phyloP scores from a whole-genome alignment of 306 rosid genomes.

The Pyrus communis region DNA sequence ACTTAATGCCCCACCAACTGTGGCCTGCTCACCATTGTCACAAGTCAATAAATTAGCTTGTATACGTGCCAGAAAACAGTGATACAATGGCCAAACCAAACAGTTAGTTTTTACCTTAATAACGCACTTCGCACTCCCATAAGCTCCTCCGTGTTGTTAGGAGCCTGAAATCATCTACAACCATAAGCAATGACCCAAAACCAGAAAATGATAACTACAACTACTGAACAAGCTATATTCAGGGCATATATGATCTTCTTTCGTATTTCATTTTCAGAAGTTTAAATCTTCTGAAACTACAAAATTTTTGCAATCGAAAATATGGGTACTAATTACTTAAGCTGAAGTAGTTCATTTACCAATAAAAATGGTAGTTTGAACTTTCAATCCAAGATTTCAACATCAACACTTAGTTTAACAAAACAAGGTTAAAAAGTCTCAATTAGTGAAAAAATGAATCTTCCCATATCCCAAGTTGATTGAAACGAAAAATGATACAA shows the following conservation, averaged over 20 bases:
- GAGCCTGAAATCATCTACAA: conserved; percentile 44
- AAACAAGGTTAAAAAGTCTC: neutral
- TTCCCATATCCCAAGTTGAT: neutral
- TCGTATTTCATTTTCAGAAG: neutral
- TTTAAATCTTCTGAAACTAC: neutral
- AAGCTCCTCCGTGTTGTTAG: conserved; percentile 36
- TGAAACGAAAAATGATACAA: neutral
- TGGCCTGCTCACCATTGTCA: conserved; percentile 58
- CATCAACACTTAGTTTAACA: neutral
- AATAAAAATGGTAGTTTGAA: neutral
- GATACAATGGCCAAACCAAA: neutral
- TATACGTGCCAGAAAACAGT: conserved; percentile 18
- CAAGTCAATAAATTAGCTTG: neutral
- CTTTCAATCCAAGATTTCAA: conserved; percentile 1
- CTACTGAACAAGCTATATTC: neutral
- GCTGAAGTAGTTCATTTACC: neutral
- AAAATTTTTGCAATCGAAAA: neutral
- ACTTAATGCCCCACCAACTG: conserved; percentile 92
- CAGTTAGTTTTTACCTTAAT: conserved; percentile 47
- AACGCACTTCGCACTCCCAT: conserved; percentile 32
- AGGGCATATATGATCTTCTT: neutral
- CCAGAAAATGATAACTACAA: conserved; percentile 9
- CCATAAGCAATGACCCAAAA: conserved; percentile 31
- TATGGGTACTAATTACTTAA: neutral
- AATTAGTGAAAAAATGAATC: neutral